These are phyloP conservation scores for Citrus sinensis DNA, from an alignment of 345 rosid genomes.

Conservation along the genomic window DNA sequence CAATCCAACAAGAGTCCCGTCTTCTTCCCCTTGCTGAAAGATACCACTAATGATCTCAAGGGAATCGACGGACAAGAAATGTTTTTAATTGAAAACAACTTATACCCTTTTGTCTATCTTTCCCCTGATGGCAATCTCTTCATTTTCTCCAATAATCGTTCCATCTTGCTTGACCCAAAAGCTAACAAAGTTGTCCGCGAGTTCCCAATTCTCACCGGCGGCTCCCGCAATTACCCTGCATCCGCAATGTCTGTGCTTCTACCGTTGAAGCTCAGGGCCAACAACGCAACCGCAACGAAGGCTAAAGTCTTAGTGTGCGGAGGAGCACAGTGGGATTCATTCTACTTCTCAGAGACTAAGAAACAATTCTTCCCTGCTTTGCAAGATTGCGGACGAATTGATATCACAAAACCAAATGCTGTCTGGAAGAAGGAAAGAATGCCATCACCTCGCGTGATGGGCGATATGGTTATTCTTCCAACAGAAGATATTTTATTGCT, in stretches of 20 bases:
- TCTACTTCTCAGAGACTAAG: constrained; percentile 10
- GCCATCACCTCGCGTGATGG: constrained; percentile 73
- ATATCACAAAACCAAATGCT: constrained; percentile 38
- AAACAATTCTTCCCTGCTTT: constrained; percentile 44
- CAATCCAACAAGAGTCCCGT: background rate
- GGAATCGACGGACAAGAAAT: too few species aligned
- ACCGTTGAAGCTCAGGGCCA: constrained; percentile 25
- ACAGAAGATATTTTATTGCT: constrained; percentile 63
- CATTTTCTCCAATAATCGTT: constrained; percentile 21
- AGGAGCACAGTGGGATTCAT: constrained; percentile 49
- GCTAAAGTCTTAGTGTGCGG: constrained; percentile 64
- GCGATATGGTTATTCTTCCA: constrained; percentile 70
- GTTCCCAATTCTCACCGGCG: constrained; percentile 65
- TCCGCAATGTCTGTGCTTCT: constrained; percentile 66
- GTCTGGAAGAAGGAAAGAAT: constrained; percentile 59
- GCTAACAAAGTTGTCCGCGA: constrained; percentile 48
- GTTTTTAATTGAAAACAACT: background rate
- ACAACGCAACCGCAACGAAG: constrained; percentile 6
- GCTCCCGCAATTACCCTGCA: constrained; percentile 48
- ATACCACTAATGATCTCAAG: constrained; percentile 4
- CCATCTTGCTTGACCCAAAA: constrained; percentile 54
- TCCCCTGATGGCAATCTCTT: constrained; percentile 29
- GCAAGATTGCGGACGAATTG: constrained; percentile 57
- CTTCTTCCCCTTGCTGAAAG: constrained; percentile 2
- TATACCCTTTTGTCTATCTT: constrained; percentile 22